A percentile compares a stretch with the other conserved stretches of the same genome.
phyloP scores from a whole-genome alignment of 345 rosid species.

The Eucalyptus urophylla region DNA sequence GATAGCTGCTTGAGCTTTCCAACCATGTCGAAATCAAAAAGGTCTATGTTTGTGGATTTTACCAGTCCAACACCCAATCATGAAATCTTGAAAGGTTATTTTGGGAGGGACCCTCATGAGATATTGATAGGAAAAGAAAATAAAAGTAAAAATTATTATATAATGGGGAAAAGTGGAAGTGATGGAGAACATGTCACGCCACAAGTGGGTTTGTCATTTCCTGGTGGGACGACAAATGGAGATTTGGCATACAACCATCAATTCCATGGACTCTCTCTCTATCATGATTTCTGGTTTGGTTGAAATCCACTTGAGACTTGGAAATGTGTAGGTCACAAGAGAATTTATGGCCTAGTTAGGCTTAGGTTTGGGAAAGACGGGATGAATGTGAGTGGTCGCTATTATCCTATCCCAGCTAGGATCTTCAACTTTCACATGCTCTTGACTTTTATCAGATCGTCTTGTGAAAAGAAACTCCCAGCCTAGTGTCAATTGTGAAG shows the following conservation, averaged over 20 bases:
- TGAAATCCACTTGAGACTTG: not conserved
- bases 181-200: not conserved
- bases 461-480: not conserved
- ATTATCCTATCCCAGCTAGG: not conserved
- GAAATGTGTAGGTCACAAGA: not conserved
- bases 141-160: not conserved
- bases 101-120: not conserved
- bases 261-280: not conserved
- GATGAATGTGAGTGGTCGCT: not conserved
- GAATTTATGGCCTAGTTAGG: not conserved
- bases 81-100: not conserved
- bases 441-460: not conserved
- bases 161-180: not conserved
- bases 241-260: not conserved
- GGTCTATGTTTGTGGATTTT: not conserved
- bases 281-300: not conserved
- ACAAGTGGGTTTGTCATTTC: not conserved
- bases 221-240: not conserved
- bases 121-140: not conserved
- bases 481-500: not conserved
- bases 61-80: not conserved
- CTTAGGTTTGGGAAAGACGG: not conserved
- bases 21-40: not conserved
- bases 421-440: not conserved
- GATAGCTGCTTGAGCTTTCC: slow-evolving; percentile 5